Base-by-base conservation (phyloP, 2,329 filamentous ascomycete genomes). In the Fusarium hostae region DNA sequence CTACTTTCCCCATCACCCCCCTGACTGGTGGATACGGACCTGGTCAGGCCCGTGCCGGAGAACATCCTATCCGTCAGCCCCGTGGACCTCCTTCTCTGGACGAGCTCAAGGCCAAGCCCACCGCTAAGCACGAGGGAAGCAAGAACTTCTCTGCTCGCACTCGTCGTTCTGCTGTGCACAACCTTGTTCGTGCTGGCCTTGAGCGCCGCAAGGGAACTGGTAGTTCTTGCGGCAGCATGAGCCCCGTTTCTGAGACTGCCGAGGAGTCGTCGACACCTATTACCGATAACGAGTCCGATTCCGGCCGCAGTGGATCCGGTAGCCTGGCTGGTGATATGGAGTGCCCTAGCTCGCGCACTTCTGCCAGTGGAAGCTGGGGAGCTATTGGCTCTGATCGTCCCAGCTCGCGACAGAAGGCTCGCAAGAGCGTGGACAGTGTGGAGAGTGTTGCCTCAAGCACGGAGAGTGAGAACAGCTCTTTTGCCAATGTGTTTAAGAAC, bases 101-200 rank as follows among this genome's bases (percentile, higher is more conserved):
- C 74, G 96, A 99, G 83, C 90, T 99, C 66, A 89, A 92, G 78
- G 88, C 91, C 24, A 96, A 95, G 83, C 96, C 96, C 3, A 98
- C 95, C 12, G 91, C 94, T 74, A 97, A 94, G 84, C 90, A 95
- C 71, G 95, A 98, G 81, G 96, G 95, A 28, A 98, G 95, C 90
- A 91, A 98, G 89, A 99, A 99, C 85, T 99, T 99, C 83, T 92
- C 93, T 15, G 91, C 94, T 61, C 94, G 96, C 68, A 95, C 97
- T 78, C 94, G 96, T 66, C 94, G 95, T 72, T 94, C 93, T 76
- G 96, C 96, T 30, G 91, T 99, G 47, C 91, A 95, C 84, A 98
- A 94, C 79, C 88, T 99, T 54, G 93, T 98, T 68, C 93, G 93
- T 72, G 95, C 95, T 59, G 95, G 95, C 20, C 88, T 96, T 70